Evolutionary conservation across 192 early-diverging fungal genomes (phyloP).

Genomic region (Linnemannia schmuckeri): DNA sequence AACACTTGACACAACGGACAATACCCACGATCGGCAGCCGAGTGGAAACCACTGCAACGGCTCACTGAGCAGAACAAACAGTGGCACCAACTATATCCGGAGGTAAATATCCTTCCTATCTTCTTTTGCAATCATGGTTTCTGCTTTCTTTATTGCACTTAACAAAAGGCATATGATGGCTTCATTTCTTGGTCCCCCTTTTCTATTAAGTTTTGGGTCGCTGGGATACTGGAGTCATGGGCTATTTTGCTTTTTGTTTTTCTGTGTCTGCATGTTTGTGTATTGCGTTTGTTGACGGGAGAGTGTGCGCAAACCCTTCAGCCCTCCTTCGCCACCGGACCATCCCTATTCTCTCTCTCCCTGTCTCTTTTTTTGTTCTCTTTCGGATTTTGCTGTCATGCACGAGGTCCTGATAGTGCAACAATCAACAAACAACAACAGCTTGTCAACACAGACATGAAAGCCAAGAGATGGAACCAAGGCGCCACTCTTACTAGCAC

Average conservation of each 20-base stretch:
- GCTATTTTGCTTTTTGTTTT: neutral
- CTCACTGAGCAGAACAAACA: constrained; percentile 23
- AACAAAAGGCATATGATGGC: neutral
- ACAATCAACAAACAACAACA: neutral
- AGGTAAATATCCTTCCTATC: neutral
- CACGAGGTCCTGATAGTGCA: neutral
- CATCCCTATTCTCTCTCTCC: neutral
- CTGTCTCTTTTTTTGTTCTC: neutral
- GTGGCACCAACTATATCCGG: constrained; percentile 15
- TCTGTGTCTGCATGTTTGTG: neutral
- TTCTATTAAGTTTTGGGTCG: neutral
- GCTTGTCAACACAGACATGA: neutral
- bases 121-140: neutral
- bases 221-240: constrained; percentile 5
- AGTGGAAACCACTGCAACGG: constrained; percentile 17
- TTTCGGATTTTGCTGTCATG: constrained; percentile 5
- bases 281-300: constrained; percentile 5
- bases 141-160: neutral
- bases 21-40: constrained; percentile 2
- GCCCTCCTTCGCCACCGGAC: constrained; percentile 8
- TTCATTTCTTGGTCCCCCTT: neutral
- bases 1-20: constrained; percentile 27
- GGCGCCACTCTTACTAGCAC: neutral
- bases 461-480: neutral
- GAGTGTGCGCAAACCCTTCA: constrained; percentile 4